These are phyloP conservation scores for Podila minutissima DNA, from an alignment of 192 early-diverging fungal genomes.

Conservation along the genomic window DNA sequence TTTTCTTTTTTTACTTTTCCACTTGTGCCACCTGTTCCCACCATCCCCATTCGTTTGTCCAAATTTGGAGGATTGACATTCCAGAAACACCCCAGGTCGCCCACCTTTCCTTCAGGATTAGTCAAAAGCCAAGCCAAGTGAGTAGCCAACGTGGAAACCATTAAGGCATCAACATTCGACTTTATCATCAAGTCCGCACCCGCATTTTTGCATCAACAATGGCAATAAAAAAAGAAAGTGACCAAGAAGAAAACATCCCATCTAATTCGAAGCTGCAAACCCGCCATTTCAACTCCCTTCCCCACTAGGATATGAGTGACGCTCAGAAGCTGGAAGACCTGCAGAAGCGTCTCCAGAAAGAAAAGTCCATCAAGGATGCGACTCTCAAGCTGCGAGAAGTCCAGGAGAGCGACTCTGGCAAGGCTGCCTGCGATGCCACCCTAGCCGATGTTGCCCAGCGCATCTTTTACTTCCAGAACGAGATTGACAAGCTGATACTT, in stretches of 20 bases:
- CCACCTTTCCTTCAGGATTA: neutral
- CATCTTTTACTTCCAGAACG: conserved; percentile 74
- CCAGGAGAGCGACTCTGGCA: conserved; percentile 45
- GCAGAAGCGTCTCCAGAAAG: conserved; percentile 34
- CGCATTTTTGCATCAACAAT: too few species aligned
- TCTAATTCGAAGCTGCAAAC: neutral
- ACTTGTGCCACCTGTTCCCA: neutral
- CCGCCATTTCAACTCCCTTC: neutral
- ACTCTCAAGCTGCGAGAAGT: conserved; percentile 43
- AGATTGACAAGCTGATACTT: conserved; percentile 68
- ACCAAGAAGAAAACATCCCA: too few species aligned
- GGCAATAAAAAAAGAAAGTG: too few species aligned
- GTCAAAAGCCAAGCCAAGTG: too few species aligned
- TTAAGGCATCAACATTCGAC: too few species aligned
- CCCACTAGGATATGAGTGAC: conserved; percentile 26
- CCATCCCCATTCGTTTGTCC: neutral
- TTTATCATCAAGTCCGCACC: too few species aligned
- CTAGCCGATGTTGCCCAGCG: conserved; percentile 69
- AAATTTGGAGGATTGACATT: neutral
- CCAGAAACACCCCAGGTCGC: neutral
- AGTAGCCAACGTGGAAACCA: too few species aligned
- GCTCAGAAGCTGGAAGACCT: conserved; percentile 45
- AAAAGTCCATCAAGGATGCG: conserved; percentile 39
- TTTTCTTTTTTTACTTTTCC: neutral
- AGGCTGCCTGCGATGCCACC: conserved; percentile 76